phyloP scores from a whole-genome alignment of 2,329 filamentous ascomycete genomes.

The Thelonectria rubi region DNA sequence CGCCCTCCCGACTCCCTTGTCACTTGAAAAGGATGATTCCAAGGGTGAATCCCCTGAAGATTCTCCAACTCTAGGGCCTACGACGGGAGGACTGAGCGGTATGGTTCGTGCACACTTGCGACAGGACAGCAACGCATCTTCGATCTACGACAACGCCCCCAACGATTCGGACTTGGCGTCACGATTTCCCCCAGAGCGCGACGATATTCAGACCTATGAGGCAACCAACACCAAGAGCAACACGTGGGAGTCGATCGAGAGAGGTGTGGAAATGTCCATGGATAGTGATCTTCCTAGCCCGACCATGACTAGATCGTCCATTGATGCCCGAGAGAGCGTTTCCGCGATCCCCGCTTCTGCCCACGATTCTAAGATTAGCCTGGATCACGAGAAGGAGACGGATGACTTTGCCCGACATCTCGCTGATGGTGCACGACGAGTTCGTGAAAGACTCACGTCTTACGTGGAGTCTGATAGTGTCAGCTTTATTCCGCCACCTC shows the following conservation, averaged over 20 bases:
- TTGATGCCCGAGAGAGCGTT: constrained; percentile 27
- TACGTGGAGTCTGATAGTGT: constrained; percentile 71
- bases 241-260: constrained; percentile 55
- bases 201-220: constrained; percentile 36
- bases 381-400: constrained; percentile 60
- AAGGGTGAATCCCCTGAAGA: constrained; percentile 55
- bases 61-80: constrained; percentile 82
- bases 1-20: constrained; percentile 55
- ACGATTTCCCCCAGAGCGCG: constrained; percentile 49
- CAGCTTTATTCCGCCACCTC: constrained; percentile 36
- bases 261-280: constrained; percentile 40
- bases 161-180: constrained; percentile 44
- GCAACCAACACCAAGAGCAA: constrained; percentile 48
- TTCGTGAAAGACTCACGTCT: constrained; percentile 77
- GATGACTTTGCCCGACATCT: constrained; percentile 78
- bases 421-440: constrained; percentile 73
- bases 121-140: constrained; percentile 82
- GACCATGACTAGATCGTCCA: constrained; percentile 31
- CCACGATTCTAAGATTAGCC: constrained; percentile 37
- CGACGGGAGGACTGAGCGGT: constrained; percentile 72
- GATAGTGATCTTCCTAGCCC: constrained; percentile 37
- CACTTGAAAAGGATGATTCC: constrained; percentile 38
- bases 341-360: constrained; percentile 7
- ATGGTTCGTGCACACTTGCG: constrained; percentile 88
- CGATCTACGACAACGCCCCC: constrained; percentile 69